Base-by-base conservation (phyloP, 768 basidiomycete genomes). In the Mycena galopus region DNA sequence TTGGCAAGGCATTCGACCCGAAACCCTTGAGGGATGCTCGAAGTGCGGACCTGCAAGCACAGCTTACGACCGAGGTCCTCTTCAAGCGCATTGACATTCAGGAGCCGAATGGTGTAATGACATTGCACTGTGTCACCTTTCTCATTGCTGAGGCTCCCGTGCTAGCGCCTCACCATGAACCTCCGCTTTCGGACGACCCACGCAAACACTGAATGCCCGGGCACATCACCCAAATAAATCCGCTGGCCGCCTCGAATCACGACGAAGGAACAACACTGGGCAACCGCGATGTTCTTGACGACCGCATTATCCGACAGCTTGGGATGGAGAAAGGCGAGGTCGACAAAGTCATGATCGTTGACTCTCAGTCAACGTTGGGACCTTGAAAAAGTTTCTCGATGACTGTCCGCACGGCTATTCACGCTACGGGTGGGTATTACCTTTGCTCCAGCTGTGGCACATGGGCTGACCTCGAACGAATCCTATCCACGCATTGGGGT, bases 401-500 rank as follows among this genome's bases (percentile, higher is more conserved):
- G 47, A 51, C 29, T 64, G 62, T 35, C 62, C 62, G 2, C 62
- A 53, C 32, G 47, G 47, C 19, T 64, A 64, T 39, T 30, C 63
- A 14, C 47, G 63, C 29, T 64, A 64, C 35, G 63, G 63, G 3
- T 64, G 63, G 63, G 63, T 64, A 3, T 29, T 64, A 6, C 63
- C 63, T 8, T 53, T 53, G 30, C 51, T 64, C 23, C 63, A 64
- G 21, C 63, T 64, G 29, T 64, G 63, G 63, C 63, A 64, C 23
- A 64, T 64, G 63, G 63, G 63, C 21, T 53, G 63, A 64, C 33
- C 63, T 64, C 21, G 63, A 64, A 25, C 63, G 63, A 32, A 53
- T 64, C n/a, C 30, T 64, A 3, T 33, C 29, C 19, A 64, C 63
- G 23, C 63, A 64, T 53, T 64, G 63, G 63, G 63, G 63, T n/a